Evolutionary conservation across 768 basidiomycete genomes (phyloP).

Genomic region (Scleroderma citrinum): DNA sequence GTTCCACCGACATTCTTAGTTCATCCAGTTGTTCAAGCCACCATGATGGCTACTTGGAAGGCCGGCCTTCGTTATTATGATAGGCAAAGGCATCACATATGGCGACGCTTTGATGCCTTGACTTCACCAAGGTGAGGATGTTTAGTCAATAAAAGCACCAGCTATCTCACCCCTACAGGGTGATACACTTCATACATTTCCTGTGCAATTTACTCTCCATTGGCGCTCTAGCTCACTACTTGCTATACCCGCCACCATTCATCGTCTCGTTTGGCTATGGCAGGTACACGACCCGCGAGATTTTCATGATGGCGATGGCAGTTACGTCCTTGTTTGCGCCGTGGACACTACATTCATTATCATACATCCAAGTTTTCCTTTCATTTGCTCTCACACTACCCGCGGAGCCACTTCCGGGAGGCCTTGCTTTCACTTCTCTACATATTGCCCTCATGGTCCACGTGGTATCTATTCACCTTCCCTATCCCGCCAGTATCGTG

Average conservation of each 20-base stretch:
- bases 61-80: slow-evolving; percentile 17
- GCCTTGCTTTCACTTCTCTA: slow-evolving; percentile 36
- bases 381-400: slow-evolving; percentile 40
- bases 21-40: slow-evolving; percentile 38
- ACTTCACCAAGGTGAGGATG: slow-evolving; percentile 41
- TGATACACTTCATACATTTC: slow-evolving; percentile 40
- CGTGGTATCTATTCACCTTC: slow-evolving; percentile 43
- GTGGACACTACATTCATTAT: slow-evolving; percentile 28
- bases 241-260: slow-evolving; percentile 37
- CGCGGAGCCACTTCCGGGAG: slow-evolving; percentile 36
- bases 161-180: slow-evolving; percentile 23
- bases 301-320: slow-evolving; percentile 35
- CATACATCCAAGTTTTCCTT: slow-evolving; percentile 33
- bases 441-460: slow-evolving; percentile 33
- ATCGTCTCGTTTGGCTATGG: slow-evolving; percentile 15
- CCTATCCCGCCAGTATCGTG: slow-evolving; percentile 38
- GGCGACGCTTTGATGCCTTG: slow-evolving; percentile 31
- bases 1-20: slow-evolving; percentile 33
- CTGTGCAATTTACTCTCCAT: slow-evolving; percentile 35
- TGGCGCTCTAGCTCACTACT: slow-evolving; percentile 34
- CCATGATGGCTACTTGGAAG: slow-evolving; percentile 38
- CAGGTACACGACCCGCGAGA: slow-evolving; percentile 30
- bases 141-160: neutral
- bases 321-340: slow-evolving; percentile 30
- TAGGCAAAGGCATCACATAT: slow-evolving; percentile 1